These are phyloP conservation scores for Aspergillus incahuasiensis DNA, from an alignment of 495 filamentous ascomycete species.

Conservation along the genomic window DNA sequence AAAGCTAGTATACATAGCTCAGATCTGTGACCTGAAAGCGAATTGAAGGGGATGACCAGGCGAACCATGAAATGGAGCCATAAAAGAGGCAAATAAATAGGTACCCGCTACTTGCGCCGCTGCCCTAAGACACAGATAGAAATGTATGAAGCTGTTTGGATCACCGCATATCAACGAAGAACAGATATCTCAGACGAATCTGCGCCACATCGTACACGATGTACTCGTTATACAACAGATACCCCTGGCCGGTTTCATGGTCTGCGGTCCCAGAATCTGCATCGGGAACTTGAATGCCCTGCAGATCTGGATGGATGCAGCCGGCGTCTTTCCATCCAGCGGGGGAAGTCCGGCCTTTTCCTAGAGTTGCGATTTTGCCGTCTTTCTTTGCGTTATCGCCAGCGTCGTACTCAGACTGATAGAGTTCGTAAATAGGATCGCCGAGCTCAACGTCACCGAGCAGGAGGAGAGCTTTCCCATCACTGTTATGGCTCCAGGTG, in stretches of 20 bases:
- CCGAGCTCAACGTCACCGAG: constrained; percentile 81
- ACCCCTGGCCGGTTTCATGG: background rate
- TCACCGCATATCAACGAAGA: constrained; percentile 49
- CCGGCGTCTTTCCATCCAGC: constrained; percentile 71
- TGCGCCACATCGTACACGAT: constrained; percentile 77
- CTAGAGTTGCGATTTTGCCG: constrained; percentile 62
- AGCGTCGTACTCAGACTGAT: constrained; percentile 51
- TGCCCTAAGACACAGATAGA: background rate
- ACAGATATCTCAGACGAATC: constrained; percentile 71
- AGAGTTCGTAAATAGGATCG: constrained; percentile 59
- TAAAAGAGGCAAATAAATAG: background rate
- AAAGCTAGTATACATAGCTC: background rate
- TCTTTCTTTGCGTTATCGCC: constrained; percentile 54
- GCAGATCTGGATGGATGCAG: constrained; percentile 54
- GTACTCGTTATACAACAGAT: constrained; percentile 50
- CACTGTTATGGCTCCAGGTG: constrained; percentile 54
- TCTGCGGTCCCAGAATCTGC: background rate
- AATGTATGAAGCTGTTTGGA: background rate
- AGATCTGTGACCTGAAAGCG: background rate
- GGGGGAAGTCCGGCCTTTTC: constrained; percentile 57
- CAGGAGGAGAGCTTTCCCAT: constrained; percentile 58
- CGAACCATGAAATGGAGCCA: background rate
- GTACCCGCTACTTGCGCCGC: background rate
- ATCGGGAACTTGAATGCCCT: constrained; percentile 60
- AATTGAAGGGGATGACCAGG: background rate